Percentiles rank a stretch among this genome's conserved stretches.
phyloP scores from a whole-genome alignment of 768 basidiomycete species.

The Exidia glandulosa region DNA sequence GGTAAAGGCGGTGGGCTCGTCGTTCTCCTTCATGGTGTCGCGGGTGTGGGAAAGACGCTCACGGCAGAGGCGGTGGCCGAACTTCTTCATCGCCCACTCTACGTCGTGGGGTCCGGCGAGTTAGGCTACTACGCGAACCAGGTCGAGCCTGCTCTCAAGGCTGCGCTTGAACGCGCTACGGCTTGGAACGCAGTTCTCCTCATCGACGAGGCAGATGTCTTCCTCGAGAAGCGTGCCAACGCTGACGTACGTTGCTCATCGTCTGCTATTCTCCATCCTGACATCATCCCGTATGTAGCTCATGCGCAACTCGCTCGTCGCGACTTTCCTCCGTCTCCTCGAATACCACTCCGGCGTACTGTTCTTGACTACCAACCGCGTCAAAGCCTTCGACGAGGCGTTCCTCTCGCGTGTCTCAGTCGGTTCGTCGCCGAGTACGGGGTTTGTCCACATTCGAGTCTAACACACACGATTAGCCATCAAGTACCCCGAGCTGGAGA shows the following conservation, averaged over 20 bases:
- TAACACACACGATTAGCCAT: slow-evolving; percentile 9
- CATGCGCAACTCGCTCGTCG: slow-evolving; percentile 17
- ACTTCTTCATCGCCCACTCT: slow-evolving; percentile 40
- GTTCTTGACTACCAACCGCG: slow-evolving; percentile 29
- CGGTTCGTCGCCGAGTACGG: slow-evolving; percentile 11
- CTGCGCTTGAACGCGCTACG: slow-evolving; percentile 13
- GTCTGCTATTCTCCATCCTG: not conserved
- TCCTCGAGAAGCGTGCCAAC: slow-evolving; percentile 15
- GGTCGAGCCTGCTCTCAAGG: slow-evolving; percentile 30
- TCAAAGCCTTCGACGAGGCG: slow-evolving; percentile 52
- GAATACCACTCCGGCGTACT: slow-evolving; percentile 28
- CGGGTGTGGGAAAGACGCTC: slow-evolving; percentile 39
- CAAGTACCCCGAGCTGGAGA: slow-evolving; percentile 17
- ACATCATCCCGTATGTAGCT: slow-evolving; percentile 1
- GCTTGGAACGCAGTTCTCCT: slow-evolving; percentile 15
- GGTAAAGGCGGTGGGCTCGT: slow-evolving; percentile 28
- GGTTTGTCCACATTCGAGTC: not conserved
- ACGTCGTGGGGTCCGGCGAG: slow-evolving; percentile 45
- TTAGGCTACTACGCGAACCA: slow-evolving; percentile 35
- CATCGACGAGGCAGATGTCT: slow-evolving; percentile 18
- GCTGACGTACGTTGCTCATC: slow-evolving; percentile 6
- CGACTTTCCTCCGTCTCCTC: slow-evolving; percentile 19
- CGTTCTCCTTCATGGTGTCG: slow-evolving; percentile 22
- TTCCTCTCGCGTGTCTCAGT: slow-evolving; percentile 60
- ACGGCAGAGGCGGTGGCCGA: slow-evolving; percentile 51